Evolutionary conservation across 139 green algal species (phyloP), one percentile per base, ranked within the genome.

Genomic region (Zygnema cylindricum): DNA sequence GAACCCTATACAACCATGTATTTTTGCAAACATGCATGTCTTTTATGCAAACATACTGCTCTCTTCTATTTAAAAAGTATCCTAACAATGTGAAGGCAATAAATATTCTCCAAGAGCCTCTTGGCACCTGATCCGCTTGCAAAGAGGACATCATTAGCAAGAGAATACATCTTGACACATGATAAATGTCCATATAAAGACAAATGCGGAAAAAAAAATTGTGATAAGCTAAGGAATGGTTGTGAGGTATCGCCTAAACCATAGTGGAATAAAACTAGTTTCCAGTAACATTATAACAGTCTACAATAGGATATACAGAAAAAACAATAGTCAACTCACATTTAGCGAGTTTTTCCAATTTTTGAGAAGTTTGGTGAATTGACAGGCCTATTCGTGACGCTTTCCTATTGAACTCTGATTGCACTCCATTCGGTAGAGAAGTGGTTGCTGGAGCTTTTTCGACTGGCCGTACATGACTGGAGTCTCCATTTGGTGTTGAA

Each of bases 331-430:
- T 16, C 49, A 63, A 33, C 85, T 55, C 39, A 91, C 86, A 43
- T 93, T 98, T 95, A 0, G 96, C 93, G 23, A 99, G 94, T 88
- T 96, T 96, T 57, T 95, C 92, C n/a, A 99, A 95, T 89, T 98
- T 98, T 39, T 95, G 33, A 0, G 94, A 97, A 0, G 97, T 98
- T n/a, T 86, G 93, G 85, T 99, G 97, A 54, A 99, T 99, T 35
- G 92, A 94, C 22, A 97, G 87, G 0, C 97, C 97, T 41, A 99
- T 98, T 0, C 94, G 85, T 1, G 95, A 95, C 30, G 97, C 97
- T 21, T 92, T 93, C n/a, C 90, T 86, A 0, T 95, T 92, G 88
- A 99, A 99, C 88, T 98, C 96, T 54, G 87, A 90, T 41, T 91
- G 87, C 36, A 75, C 33, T 0, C 78, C 85, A 30, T 25, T 55